These are phyloP conservation scores for Sistotremastrum suecicum DNA, from an alignment of 768 basidiomycete genomes.

Conservation along the genomic window DNA sequence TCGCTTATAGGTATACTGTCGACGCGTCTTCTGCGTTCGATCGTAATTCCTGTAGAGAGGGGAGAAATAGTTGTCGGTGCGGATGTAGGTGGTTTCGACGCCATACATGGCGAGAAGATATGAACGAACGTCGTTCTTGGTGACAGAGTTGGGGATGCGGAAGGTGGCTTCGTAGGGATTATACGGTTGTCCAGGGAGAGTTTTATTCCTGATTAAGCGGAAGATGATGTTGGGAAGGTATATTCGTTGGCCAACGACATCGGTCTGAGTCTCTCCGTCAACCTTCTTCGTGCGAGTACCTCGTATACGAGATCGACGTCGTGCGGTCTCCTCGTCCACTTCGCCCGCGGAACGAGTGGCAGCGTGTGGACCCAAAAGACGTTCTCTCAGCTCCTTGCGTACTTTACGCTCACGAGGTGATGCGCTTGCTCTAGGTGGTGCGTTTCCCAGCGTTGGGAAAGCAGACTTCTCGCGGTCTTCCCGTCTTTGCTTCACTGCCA, in stretches of 20 bases:
- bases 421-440: no score
- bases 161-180: slow-evolving; percentile 94
- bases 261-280: slow-evolving; percentile 24
- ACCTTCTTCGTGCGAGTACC: slow-evolving; percentile 36
- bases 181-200: slow-evolving; percentile 62
- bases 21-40: not conserved
- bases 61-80: slow-evolving; percentile 81
- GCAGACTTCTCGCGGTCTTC: no score
- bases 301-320: slow-evolving; percentile 48
- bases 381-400: no score
- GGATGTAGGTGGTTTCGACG: slow-evolving; percentile 82
- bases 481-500: no score
- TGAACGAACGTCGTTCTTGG: slow-evolving; percentile 83
- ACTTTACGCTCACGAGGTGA: no score
- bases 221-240: slow-evolving; percentile 86
- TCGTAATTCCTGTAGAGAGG: slow-evolving; percentile 29
- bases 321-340: not conserved
- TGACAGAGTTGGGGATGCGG: slow-evolving; percentile 76
- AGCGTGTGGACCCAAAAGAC: no score
- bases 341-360: no score
- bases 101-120: slow-evolving; percentile 80
- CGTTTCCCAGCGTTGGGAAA: no score
- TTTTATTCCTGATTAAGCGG: slow-evolving; percentile 72
- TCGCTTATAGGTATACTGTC: slow-evolving; percentile 56
- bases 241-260: slow-evolving; percentile 65